Percentiles rank a stretch among this genome's conserved stretches.
Conservation (phyloP, 768 basidiomycete species). For the Leccinum subgranulosum region DNA sequence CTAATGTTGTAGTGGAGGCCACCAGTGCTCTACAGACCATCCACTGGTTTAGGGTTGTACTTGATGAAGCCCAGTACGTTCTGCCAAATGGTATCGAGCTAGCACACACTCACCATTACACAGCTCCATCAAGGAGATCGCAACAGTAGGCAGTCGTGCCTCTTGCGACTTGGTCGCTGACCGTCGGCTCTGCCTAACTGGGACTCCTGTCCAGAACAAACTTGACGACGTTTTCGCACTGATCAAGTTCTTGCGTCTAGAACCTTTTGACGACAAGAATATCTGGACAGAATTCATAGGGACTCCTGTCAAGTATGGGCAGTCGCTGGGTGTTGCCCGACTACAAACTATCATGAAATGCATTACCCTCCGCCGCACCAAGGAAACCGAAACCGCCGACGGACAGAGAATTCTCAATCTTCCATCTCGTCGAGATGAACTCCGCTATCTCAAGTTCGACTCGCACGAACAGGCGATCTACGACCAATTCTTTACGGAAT, state of each 20-base stretch:
- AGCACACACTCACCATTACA: not conserved
- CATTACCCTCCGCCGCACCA: conserved; percentile 94
- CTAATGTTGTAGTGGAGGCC: conserved; percentile 41
- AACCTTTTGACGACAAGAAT: conserved; percentile 91
- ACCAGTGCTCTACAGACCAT: conserved; percentile 89
- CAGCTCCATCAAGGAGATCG: conserved; percentile 95
- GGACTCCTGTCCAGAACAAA: conserved; percentile 98
- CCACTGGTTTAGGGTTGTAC: conserved; percentile 93
- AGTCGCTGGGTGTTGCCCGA: conserved; percentile 85
- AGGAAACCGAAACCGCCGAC: conserved; percentile 78
- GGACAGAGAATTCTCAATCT: conserved; percentile 84
- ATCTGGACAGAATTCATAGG: conserved; percentile 93
- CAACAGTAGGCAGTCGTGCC: conserved; percentile 91
- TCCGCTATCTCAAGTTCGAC: conserved; percentile 82
- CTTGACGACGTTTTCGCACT: conserved; percentile 97
- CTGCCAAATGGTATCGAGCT: not conserved
- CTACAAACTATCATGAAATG: conserved; percentile 96
- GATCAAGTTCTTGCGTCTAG: conserved; percentile 90
- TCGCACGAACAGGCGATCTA: conserved; percentile 82
- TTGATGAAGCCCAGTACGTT: conserved; percentile 95
- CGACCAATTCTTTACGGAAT: conserved; percentile 82
- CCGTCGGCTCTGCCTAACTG: conserved; percentile 91
- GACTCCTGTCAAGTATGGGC: conserved; percentile 88
- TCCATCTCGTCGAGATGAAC: conserved; percentile 86
- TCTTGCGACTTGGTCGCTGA: conserved; percentile 94